Evolutionary conservation across 768 basidiomycete species (phyloP), one percentile per base, ranked within the genome.

Genomic region (Multifurca ochricompacta): DNA sequence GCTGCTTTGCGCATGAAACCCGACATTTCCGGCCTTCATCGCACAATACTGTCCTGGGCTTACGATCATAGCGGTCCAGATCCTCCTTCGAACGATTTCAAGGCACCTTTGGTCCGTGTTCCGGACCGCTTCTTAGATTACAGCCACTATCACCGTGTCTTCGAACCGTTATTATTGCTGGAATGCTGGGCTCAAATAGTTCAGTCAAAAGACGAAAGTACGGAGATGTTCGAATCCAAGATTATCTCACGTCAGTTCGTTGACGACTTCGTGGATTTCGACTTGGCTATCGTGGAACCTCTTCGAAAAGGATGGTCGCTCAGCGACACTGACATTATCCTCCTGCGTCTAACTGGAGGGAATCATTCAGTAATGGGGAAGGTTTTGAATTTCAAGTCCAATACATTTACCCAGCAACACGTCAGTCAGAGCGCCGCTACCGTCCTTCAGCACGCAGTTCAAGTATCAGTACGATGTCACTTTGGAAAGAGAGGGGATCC

Each of bases 171-270:
- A 14, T 71, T 98, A 25, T 70, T 93, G 18, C 71, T 89, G 54
- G 96, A 99, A 69, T 83, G 89, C 58, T 97, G 96, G 94, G 81
- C 85, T 27, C 91, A 95, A 65, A 77, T 95, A 21, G 64, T 75
- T 7, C 81, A 89, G 59, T 82, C 90, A 4, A 91, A 89, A 65
- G 83, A 87, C 47, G 83, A 85, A 51, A 58, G 54, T 7, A 73
- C 70, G 42, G 77, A 82, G 6, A 66, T 68, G 1, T 79, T 82
- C 61, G 72, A 77, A 23, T 82, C 81, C 68, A 83, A 79, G 55
- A 76, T 98, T 37, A 74, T 72, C 25, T 78, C 80, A 14, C 82
- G 87, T 16, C 78, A 79, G 56, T 87, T 81, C 64, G 77, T 81
- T 7, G 89, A 93, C 63, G 82, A 87, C 55, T 97, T 87, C 76